These are phyloP conservation scores for Lolium multiflorum DNA, from an alignment of 176 grass and related monocot genomes.

Conservation along the genomic window DNA sequence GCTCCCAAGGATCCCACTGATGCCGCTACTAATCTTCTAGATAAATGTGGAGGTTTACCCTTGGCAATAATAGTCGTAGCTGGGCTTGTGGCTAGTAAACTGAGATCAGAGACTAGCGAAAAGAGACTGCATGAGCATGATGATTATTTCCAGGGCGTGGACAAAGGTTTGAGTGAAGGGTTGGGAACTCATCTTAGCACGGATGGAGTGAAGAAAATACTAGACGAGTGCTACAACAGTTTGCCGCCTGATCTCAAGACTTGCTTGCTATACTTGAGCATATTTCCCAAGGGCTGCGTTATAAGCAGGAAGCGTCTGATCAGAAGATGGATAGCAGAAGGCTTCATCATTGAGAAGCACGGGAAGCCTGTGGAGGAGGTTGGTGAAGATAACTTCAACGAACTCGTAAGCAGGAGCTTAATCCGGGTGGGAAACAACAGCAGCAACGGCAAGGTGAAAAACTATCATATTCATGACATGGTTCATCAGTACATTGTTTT, in stretches of 20 bases:
- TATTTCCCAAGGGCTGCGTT: neutral
- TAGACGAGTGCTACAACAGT: constrained; percentile 10
- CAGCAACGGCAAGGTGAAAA: constrained; percentile 42
- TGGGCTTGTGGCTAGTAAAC: constrained; percentile 6
- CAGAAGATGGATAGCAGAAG: constrained; percentile 44
- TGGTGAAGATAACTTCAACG: constrained; percentile 28
- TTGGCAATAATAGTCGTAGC: constrained; percentile 12
- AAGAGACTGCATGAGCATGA: accelerated
- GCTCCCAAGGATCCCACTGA: too few relatives aligned
- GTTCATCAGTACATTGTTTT: too few relatives aligned
- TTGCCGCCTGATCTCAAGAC: too few relatives aligned
- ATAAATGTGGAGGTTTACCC: constrained; percentile 13
- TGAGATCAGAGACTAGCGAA: neutral
- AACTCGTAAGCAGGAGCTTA: constrained; percentile 35
- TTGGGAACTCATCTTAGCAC: neutral
- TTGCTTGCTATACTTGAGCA: constrained; percentile 5
- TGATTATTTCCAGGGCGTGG: neutral
- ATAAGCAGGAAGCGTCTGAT: constrained; percentile 24
- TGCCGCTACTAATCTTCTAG: neutral
- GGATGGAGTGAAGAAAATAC: neutral
- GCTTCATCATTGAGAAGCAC: constrained; percentile 14
- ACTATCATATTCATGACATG: too few relatives aligned
- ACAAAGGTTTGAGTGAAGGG: neutral
- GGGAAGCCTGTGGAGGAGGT: constrained; percentile 16
- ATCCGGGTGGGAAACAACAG: neutral